These are phyloP conservation scores for Claviceps spartinae DNA, from an alignment of 2,329 filamentous ascomycete genomes.

Conservation along the genomic window DNA sequence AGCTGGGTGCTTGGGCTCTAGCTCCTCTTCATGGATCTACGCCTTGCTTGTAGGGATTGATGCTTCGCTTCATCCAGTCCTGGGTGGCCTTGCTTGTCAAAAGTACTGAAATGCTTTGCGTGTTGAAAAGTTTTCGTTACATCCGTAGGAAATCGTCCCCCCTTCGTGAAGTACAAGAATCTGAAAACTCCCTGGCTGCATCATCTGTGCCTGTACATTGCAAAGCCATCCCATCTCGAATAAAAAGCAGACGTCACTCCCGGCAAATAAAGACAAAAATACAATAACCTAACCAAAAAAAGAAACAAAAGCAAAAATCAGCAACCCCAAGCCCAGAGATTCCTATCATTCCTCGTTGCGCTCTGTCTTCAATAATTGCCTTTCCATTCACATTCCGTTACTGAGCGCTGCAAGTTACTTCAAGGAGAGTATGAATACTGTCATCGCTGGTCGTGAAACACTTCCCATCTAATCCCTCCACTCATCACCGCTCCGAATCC, in stretches of 20 bases:
- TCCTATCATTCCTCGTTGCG: neutral
- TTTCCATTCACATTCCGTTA: neutral
- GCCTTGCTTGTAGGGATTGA: too few species aligned
- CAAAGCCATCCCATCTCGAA: too few species aligned
- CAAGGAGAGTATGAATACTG: neutral
- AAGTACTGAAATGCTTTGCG: too few species aligned
- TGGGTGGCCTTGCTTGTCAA: too few species aligned
- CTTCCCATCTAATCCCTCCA: constrained; percentile 25
- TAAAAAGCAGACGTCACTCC: neutral
- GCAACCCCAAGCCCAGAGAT: neutral
- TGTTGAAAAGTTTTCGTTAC: too few species aligned
- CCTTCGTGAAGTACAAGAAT: too few species aligned
- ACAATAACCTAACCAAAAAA: neutral
- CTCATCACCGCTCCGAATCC: constrained; percentile 32
- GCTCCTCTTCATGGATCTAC: too few species aligned
- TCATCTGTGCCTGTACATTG: neutral
- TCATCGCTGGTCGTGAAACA: neutral
- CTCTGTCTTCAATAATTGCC: neutral
- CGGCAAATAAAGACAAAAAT: neutral
- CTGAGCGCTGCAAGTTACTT: neutral
- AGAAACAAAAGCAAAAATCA: neutral
- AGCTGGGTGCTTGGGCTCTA: too few species aligned
- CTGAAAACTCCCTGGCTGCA: neutral
- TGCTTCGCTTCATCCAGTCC: too few species aligned
- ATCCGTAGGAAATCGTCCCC: too few species aligned